Evolutionary conservation across 2,329 filamentous ascomycete genomes (phyloP).

Genomic region (Ascosphaera pollenicola): DNA sequence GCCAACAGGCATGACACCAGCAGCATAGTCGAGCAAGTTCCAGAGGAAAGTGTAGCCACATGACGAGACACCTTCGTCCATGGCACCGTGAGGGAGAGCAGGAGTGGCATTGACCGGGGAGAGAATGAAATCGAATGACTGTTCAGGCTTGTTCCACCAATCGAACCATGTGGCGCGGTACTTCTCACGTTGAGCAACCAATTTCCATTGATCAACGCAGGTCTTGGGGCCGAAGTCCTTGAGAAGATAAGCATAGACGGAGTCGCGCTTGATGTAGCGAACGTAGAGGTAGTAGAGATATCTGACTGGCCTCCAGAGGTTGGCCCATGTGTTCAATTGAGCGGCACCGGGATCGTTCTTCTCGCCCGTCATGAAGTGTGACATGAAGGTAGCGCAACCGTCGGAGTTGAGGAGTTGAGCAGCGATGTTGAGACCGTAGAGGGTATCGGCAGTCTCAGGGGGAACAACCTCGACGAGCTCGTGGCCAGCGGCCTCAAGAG

Average conservation of each 20-base stretch:
- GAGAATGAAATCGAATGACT: slow-evolving; percentile 58
- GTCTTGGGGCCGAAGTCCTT: slow-evolving; percentile 51
- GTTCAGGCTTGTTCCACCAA: slow-evolving; percentile 55
- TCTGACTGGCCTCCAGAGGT: slow-evolving; percentile 49
- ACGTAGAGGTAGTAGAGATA: slow-evolving; percentile 80
- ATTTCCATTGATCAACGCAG: slow-evolving; percentile 60
- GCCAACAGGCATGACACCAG: slow-evolving; percentile 64
- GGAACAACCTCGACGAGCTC: slow-evolving; percentile 44
- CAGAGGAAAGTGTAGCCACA: slow-evolving; percentile 91
- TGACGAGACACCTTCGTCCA: slow-evolving; percentile 64
- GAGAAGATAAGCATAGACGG: slow-evolving; percentile 57
- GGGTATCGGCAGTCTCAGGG: slow-evolving; percentile 52
- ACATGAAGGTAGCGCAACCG: slow-evolving; percentile 58
- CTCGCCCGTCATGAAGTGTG: slow-evolving; percentile 55
- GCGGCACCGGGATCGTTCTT: slow-evolving; percentile 56
- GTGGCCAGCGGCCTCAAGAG: slow-evolving; percentile 51
- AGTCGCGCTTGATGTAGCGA: slow-evolving; percentile 57
- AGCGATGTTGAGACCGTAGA: slow-evolving; percentile 53
- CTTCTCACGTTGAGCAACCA: slow-evolving; percentile 53
- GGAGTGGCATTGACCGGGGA: slow-evolving; percentile 79
- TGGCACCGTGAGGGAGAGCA: slow-evolving; percentile 65
- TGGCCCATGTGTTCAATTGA: slow-evolving; percentile 54
- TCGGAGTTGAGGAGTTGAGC: slow-evolving; percentile 68
- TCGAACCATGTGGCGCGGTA: slow-evolving; percentile 62
- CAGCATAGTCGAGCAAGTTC: slow-evolving; percentile 76